Base-by-base conservation (phyloP, 164 flowering plant species). In the Cinnamomum micranthum region DNA sequence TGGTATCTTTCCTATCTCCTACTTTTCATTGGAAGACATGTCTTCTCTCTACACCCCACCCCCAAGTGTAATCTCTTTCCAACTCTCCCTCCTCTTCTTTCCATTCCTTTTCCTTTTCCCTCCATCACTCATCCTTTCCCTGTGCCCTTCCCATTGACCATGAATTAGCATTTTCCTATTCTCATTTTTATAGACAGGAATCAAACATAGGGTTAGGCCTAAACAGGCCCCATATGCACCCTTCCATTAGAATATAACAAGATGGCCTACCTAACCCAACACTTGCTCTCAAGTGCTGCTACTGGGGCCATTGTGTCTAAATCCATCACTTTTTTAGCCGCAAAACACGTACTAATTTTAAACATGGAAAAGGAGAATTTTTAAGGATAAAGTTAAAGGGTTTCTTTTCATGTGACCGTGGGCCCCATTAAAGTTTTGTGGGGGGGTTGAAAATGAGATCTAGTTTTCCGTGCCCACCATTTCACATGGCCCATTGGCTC, bases 391-490 rank as follows among this genome's bases (percentile, higher is more conserved):
- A 69, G 71, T 35, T 68, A 13, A 4, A 15, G 55, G 24, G 51
- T 20, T n/a, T n/a, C 55, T 69, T 69, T 67, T 67, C n/a, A 15
- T 67, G 28, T 24, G 67, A 24, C 67, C 13, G n/a, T 67, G 23
- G 70, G 15, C 50, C 71, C 55, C 41, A 13, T 23, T 28, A 41
- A 23, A 1, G 25, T 20, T 67, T 2, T n/a, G n/a, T n/a, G n/a
- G 25, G 2, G n/a, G 23, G 55, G 71, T n/a, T 15, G 41, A 23
- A 10, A 69, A 47, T 41, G 22, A 19, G 28, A 69, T 41, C 31
- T 69, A 10, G 58, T 69, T 47, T 69, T 69, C 71, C 22, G 71
- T 22, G 58, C 58, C 71, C 55, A 69, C 69, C 69, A 28, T 23
- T n/a, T 6, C 71, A 69, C 25, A 17, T 12, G 17, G 22, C 41